Evolutionary conservation across 2,329 filamentous ascomycete genomes (phyloP).

Genomic region (Elsinoe batatas): DNA sequence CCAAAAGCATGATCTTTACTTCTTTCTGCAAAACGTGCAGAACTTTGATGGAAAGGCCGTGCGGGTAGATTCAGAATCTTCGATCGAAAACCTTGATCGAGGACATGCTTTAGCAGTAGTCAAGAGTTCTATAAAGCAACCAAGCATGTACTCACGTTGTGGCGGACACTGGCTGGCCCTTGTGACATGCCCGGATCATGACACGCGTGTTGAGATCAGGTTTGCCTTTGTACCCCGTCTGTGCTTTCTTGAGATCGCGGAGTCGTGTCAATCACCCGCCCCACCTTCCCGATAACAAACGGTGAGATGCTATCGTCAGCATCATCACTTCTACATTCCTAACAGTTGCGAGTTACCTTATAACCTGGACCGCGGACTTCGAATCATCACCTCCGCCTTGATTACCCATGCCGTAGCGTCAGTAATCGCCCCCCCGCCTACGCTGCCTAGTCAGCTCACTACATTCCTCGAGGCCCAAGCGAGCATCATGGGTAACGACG

Average conservation of each 20-base stretch:
- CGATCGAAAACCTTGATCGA: neutral
- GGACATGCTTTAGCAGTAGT: neutral
- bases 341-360: neutral
- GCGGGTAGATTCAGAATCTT: neutral
- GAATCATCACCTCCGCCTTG: too few species aligned
- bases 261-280: constrained; percentile 3
- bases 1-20: constrained; percentile 7
- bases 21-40: constrained; percentile 2
- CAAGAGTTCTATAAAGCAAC: neutral
- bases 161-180: neutral
- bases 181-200: neutral
- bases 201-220: constrained; percentile 1
- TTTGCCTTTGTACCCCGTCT: neutral
- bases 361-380: too few species aligned
- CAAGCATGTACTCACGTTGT: neutral
- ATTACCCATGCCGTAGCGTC: too few species aligned
- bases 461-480: neutral
- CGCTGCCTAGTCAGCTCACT: neutral
- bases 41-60: constrained; percentile 1
- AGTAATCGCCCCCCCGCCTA: too few species aligned
- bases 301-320: constrained; percentile 10
- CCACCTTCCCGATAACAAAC: constrained; percentile 3
- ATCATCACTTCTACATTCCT: neutral
- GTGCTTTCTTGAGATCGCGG: constrained; percentile 2
- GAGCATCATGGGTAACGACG: constrained; percentile 8